These are phyloP conservation scores for Xylariales sp. DNA, from an alignment of 2,329 filamentous ascomycete species.

Conservation along the genomic window DNA sequence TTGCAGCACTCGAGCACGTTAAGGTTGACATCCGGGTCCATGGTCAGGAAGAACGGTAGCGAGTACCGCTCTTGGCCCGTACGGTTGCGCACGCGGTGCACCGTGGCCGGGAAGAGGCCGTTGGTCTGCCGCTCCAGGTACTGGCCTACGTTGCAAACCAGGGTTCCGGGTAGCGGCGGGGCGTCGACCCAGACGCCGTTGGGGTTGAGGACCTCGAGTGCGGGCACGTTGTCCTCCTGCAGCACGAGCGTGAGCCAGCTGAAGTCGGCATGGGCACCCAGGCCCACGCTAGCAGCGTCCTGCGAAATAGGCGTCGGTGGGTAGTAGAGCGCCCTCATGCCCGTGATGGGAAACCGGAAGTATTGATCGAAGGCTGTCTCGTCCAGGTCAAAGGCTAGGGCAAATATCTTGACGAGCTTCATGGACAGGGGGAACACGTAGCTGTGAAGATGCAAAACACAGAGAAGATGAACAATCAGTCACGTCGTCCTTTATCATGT, in stretches of 20 bases:
- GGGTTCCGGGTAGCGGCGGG: slow-evolving; percentile 25
- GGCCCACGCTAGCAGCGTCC: slow-evolving; percentile 21
- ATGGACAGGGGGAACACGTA: slow-evolving; percentile 22
- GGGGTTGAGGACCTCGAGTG: slow-evolving; percentile 35
- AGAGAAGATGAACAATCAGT: no score
- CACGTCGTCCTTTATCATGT: no score
- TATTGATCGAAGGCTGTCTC: slow-evolving; percentile 31
- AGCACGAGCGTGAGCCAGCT: slow-evolving; percentile 36
- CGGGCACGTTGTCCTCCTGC: slow-evolving; percentile 21
- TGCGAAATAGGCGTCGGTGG: slow-evolving; percentile 26
- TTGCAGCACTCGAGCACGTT: slow-evolving; percentile 18
- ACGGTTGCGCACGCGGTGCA: slow-evolving; percentile 33
- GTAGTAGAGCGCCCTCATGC: slow-evolving; percentile 34
- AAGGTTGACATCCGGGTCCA: slow-evolving; percentile 18
- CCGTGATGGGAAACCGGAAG: slow-evolving; percentile 34
- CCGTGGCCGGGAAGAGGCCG: slow-evolving; percentile 31
- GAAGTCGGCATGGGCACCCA: slow-evolving; percentile 37
- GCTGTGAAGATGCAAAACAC: slow-evolving; percentile 2
- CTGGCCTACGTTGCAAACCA: slow-evolving; percentile 36
- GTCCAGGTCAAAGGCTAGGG: slow-evolving; percentile 32
- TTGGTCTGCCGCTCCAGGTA: slow-evolving; percentile 35
- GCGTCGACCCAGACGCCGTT: slow-evolving; percentile 35
- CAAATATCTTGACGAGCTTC: slow-evolving; percentile 28
- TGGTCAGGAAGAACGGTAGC: slow-evolving; percentile 31
- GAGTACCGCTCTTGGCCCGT: slow-evolving; percentile 32